Evolutionary conservation across 1,284 basidiomycete genomes (phyloP), one percentile per base, ranked within the genome.

Genomic region (Papiliotrema fonsecae): DNA sequence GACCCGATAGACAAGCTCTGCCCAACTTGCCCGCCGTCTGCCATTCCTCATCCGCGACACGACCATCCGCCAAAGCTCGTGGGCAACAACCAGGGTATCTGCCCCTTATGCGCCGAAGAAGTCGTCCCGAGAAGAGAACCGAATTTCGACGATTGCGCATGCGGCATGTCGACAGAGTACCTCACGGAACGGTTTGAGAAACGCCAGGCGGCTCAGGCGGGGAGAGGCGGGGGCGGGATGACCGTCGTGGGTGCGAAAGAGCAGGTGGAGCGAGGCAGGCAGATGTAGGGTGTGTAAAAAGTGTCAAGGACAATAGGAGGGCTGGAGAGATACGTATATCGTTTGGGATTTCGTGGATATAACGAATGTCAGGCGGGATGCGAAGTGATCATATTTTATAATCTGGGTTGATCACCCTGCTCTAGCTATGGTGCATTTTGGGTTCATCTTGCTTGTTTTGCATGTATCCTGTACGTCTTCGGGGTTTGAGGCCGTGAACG

Each of bases 11-110:
- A 50, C 6, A 52, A 58, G 32, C 47, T 54, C 3, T 57, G 58
- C 49, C 50, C 36, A 13, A 50, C 52, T 0, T 65, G 62, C 48
- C 55, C 55, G 14, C 45, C 54, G 16, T 49, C 49, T 1, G 19
- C 49, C 4, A 50, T 60, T n/a, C 60, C 60, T 38, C 60, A 62
- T 44, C 48, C 52, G 1, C 50, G 58, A 28, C 60, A 62, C 52
- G 60, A 64, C 47, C 55, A 51, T 35, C 50, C 54, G 13, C 51
- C 56, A 2, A 26, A 21, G n/a, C 38, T 51, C 3, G 55, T 54
- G 11, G 51, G 52, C 18, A 58, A 58, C 51, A 40, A 46, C 22
- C 34, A 50, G 21, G 60, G 58, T 11, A 52, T 58, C 13, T 64
- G 62, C 37, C 56, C 51, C 0, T 36, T 42, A 7, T 64, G 62